Evolutionary conservation across 2,329 filamentous ascomycete species (phyloP).

Genomic region (Fusarium stilboides): DNA sequence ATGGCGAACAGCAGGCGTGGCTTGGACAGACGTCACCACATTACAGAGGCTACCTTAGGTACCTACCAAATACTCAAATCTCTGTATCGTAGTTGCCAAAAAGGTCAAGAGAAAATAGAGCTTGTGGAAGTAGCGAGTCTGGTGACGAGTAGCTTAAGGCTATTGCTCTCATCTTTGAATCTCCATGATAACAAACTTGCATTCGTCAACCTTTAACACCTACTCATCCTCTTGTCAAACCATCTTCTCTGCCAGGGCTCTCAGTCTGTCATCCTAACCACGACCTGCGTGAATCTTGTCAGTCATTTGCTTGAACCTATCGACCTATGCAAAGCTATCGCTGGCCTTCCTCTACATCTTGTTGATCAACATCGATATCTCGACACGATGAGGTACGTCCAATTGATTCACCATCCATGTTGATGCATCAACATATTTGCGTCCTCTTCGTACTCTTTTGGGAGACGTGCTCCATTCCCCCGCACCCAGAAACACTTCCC

Average conservation of each 20-base stretch:
- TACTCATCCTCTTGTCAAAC: conserved; percentile 1
- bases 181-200: background rate
- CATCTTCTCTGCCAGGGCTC: conserved; percentile 1
- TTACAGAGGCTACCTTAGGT: background rate
- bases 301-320: background rate
- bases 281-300: background rate
- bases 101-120: background rate
- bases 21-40: background rate
- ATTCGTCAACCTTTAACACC: conserved; percentile 11
- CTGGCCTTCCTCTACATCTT: background rate
- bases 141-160: background rate
- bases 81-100: conserved; percentile 8
- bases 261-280: background rate
- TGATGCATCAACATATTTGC: background rate
- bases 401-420: conserved; percentile 10
- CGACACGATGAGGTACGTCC: conserved; percentile 36
- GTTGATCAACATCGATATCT: background rate
- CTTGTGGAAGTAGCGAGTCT: conserved; percentile 4
- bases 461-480: conserved; percentile 26
- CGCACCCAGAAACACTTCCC: conserved; percentile 25
- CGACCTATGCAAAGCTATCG: background rate
- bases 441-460: background rate
- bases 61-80: background rate
- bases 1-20: background rate
- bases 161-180: conserved; percentile 1